phyloP scores from a whole-genome alignment of 1,284 basidiomycete genomes.

The Entoloma clypeatum region DNA sequence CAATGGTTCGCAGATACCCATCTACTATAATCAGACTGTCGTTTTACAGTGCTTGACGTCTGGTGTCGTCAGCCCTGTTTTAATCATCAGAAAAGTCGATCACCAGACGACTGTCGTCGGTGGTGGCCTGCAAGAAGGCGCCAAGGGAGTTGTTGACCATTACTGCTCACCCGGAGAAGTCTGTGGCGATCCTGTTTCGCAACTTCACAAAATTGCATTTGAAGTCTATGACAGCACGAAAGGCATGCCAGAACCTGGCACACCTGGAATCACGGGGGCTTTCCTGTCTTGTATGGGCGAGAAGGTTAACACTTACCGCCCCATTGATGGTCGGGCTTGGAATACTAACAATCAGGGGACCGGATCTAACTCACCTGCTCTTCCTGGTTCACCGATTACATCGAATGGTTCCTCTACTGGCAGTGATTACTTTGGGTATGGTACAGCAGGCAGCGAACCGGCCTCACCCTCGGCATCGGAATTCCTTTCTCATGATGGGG shows the following conservation, averaged over 20 bases:
- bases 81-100: constrained; percentile 93
- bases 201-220: constrained; percentile 92
- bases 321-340: constrained; percentile 78
- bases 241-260: constrained; percentile 64
- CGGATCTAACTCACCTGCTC: constrained; percentile 56
- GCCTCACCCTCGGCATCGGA: constrained; percentile 68
- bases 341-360: constrained; percentile 40
- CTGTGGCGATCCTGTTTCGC: constrained; percentile 91
- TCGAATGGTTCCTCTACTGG: constrained; percentile 60
- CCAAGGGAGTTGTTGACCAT: constrained; percentile 78
- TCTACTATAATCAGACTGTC: constrained; percentile 96
- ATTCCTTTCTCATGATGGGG: constrained; percentile 74
- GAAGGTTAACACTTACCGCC: constrained; percentile 83
- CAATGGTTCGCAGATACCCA: constrained; percentile 75
- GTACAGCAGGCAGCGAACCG: constrained; percentile 56
- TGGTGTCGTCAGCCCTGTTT: constrained; percentile 87
- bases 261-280: constrained; percentile 70
- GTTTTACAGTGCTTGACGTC: constrained; percentile 93
- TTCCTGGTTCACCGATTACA: constrained; percentile 64
- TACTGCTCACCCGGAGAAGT: constrained; percentile 82
- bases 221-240: constrained; percentile 78
- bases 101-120: constrained; percentile 88
- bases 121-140: constrained; percentile 77
- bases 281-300: constrained; percentile 87
- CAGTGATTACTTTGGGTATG: constrained; percentile 62